These are phyloP conservation scores for Coleophoma eucalyptorum DNA, from an alignment of 2,329 filamentous ascomycete genomes.

Conservation along the genomic window DNA sequence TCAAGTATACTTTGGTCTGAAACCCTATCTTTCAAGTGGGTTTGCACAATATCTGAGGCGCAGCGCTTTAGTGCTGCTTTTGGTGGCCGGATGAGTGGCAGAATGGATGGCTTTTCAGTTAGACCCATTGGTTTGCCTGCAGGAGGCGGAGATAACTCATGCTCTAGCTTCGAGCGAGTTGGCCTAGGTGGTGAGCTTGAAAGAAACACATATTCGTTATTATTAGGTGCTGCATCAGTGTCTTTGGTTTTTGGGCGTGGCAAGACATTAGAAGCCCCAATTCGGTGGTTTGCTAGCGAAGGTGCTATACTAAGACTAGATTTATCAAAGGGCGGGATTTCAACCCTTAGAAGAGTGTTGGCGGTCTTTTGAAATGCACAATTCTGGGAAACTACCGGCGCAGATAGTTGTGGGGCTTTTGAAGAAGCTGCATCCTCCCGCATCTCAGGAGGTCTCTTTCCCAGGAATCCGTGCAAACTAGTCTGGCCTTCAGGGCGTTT, in stretches of 20 bases:
- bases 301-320: conserved; percentile 11
- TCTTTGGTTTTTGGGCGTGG: conserved; percentile 15
- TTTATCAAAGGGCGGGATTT: neutral
- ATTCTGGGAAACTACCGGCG: too few relatives aligned
- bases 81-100: conserved; percentile 17
- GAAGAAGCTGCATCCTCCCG: too few relatives aligned
- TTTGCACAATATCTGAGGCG: neutral
- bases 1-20: neutral
- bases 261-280: conserved; percentile 9
- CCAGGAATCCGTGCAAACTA: conserved; percentile 8
- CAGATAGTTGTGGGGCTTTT: too few relatives aligned
- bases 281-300: conserved; percentile 17
- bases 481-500: conserved; percentile 13
- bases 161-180: conserved; percentile 4
- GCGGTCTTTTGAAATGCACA: neutral
- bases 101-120: conserved; percentile 13
- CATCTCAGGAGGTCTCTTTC: neutral
- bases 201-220: conserved; percentile 24
- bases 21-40: too few relatives aligned
- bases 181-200: conserved; percentile 23
- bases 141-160: conserved; percentile 1
- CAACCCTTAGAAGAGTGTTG: neutral
- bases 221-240: conserved; percentile 5
- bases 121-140: conserved; percentile 5
- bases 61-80: neutral